Conservation (phyloP, 768 basidiomycete genomes). For the Hygrophorus pudorinus region DNA sequence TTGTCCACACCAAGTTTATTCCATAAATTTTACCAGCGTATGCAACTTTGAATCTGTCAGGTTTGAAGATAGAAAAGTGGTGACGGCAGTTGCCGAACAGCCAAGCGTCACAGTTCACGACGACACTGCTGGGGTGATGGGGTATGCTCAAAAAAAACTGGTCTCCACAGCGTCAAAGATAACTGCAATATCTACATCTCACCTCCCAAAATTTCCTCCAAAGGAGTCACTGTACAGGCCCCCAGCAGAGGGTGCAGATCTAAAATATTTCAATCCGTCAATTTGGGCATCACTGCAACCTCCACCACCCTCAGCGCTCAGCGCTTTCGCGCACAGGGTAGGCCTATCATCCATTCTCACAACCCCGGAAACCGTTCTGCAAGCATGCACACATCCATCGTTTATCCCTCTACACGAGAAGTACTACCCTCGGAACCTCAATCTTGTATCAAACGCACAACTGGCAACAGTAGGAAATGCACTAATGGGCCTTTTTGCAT, state of each 20-base stretch:
- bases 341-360: slow-evolving; percentile 53
- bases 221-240: slow-evolving; percentile 20
- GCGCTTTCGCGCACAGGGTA: slow-evolving; percentile 68
- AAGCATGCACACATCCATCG: slow-evolving; percentile 75
- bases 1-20: no score
- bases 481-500: slow-evolving; percentile 81
- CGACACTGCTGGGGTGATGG: slow-evolving; percentile 29
- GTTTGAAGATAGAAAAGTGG: no score
- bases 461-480: slow-evolving; percentile 76
- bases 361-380: slow-evolving; percentile 47
- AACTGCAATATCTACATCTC: slow-evolving; percentile 45
- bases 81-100: no score
- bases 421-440: slow-evolving; percentile 41
- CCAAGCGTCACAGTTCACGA: not conserved
- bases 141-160: slow-evolving; percentile 42
- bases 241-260: slow-evolving; percentile 19
- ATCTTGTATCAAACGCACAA: slow-evolving; percentile 61
- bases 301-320: slow-evolving; percentile 58
- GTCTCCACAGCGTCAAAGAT: slow-evolving; percentile 35
- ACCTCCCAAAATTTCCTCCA: slow-evolving; percentile 40
- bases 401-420: slow-evolving; percentile 45
- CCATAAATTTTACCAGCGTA: no score
- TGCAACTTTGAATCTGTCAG: no score
- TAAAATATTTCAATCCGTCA: slow-evolving; percentile 48
- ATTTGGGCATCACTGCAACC: slow-evolving; percentile 66